Evolutionary conservation across 1,284 basidiomycete genomes (phyloP).

Genomic region (Tilletia horrida): DNA sequence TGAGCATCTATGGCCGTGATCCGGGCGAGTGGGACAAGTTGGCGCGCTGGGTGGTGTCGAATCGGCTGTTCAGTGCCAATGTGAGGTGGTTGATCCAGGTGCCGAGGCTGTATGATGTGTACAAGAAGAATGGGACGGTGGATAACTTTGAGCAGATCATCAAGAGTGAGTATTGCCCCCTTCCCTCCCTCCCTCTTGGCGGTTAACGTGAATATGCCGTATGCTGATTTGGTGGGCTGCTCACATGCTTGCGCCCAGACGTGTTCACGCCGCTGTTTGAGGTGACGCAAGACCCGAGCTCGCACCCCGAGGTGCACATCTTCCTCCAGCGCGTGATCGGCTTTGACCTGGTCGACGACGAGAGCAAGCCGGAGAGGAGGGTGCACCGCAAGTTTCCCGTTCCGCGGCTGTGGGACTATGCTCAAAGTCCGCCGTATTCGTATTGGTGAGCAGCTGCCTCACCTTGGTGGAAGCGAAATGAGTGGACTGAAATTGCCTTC

Average conservation of each 20-base stretch:
- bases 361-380: conserved; percentile 86
- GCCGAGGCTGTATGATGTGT: conserved; percentile 91
- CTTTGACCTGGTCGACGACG: conserved; percentile 96
- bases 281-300: conserved; percentile 83
- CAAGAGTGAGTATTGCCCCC: conserved; percentile 62
- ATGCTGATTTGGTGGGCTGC: no score
- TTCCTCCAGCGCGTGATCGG: conserved; percentile 94
- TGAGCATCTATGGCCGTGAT: conserved; percentile 83
- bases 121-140: conserved; percentile 82
- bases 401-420: conserved; percentile 82
- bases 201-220: no score
- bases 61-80: conserved; percentile 92
- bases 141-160: conserved; percentile 88
- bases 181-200: not conserved
- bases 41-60: conserved; percentile 90
- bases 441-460: conserved; percentile 61
- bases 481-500: conserved; percentile 7
- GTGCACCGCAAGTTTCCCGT: conserved; percentile 95
- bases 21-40: conserved; percentile 93
- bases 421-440: conserved; percentile 86
- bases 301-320: conserved; percentile 89
- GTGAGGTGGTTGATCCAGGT: conserved; percentile 97
- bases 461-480: not conserved
- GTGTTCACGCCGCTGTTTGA: conserved; percentile 92
- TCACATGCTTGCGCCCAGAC: no score